phyloP scores from a whole-genome alignment of 202 grass and related monocot genomes.

The Setaria viridis region DNA sequence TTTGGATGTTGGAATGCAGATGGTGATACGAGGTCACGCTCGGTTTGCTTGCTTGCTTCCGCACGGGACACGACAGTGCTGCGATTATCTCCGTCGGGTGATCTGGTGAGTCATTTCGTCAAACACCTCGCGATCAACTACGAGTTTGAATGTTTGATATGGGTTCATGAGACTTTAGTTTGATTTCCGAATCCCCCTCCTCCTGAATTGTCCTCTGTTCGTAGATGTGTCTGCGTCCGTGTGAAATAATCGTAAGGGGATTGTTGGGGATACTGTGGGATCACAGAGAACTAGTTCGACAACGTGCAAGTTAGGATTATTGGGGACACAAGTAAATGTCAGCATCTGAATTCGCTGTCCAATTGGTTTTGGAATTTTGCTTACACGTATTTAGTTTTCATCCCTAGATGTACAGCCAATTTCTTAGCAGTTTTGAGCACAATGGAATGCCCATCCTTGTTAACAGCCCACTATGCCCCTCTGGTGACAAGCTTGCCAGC shows the following conservation, averaged over 20 bases:
- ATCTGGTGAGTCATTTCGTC: constrained; percentile 37
- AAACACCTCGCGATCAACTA: constrained; percentile 14
- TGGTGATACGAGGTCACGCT: background rate
- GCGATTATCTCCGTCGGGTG: background rate
- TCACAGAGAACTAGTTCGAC: background rate
- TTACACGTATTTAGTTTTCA: constrained; percentile 13
- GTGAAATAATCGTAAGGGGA: background rate
- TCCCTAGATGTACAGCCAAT: background rate
- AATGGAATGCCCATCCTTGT: background rate
- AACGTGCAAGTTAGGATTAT: background rate
- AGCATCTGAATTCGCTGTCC: background rate
- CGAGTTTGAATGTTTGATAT: background rate
- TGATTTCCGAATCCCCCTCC: background rate
- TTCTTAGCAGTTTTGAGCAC: background rate
- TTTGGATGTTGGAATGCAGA: constrained; percentile 4
- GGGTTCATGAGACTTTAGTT: background rate
- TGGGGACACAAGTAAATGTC: background rate
- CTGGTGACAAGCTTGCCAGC: background rate
- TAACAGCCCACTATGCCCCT: background rate
- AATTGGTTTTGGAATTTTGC: background rate
- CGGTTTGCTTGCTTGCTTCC: background rate
- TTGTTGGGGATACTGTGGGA: background rate
- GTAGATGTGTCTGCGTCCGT: background rate
- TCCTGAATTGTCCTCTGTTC: background rate
- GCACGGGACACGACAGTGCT: background rate